phyloP scores from a whole-genome alignment of 108 stramenopile genomes.

The Skeletonema tropicum region DNA sequence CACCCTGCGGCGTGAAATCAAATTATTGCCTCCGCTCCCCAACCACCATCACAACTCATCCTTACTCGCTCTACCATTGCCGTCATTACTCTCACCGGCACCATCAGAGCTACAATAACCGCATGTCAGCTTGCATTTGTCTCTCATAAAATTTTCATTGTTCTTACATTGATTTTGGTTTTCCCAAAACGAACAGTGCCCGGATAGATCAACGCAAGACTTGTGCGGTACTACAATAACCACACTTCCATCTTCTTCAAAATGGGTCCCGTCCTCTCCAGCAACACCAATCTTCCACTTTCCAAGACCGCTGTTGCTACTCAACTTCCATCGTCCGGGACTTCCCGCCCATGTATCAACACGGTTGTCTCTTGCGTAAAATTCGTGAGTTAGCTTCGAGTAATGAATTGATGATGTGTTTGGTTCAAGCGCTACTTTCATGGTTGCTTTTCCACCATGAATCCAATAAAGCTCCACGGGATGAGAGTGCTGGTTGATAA shows the following conservation, averaged over 20 bases:
- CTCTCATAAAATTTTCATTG: constrained; percentile 62
- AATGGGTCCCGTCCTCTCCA: constrained; percentile 8
- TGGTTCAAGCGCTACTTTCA: constrained; percentile 37
- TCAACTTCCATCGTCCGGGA: constrained; percentile 57
- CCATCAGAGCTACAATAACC: constrained; percentile 1
- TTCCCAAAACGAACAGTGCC: constrained; percentile 64
- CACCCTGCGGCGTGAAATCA: not conserved
- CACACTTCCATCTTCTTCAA: constrained; percentile 26
- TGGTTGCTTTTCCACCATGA: constrained; percentile 32
- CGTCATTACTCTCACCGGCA: not conserved
- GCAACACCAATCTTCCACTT: constrained; percentile 48
- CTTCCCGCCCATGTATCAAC: constrained; percentile 51
- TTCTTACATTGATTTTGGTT: constrained; percentile 44
- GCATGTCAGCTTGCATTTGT: constrained; percentile 51
- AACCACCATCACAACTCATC: not conserved
- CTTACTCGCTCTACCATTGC: not conserved
- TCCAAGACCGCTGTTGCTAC: constrained; percentile 22
- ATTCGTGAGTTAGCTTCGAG: constrained; percentile 61
- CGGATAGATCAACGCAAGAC: constrained; percentile 56
- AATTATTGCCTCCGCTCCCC: not conserved
- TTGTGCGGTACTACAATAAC: constrained; percentile 37
- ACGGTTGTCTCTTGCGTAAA: constrained; percentile 58
- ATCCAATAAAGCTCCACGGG: constrained; percentile 73
- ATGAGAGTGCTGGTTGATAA: constrained; percentile 61
- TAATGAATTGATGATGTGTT: not conserved